Base-by-base conservation (phyloP, 2,329 filamentous ascomycete species). In the Fusarium austroafricanum region DNA sequence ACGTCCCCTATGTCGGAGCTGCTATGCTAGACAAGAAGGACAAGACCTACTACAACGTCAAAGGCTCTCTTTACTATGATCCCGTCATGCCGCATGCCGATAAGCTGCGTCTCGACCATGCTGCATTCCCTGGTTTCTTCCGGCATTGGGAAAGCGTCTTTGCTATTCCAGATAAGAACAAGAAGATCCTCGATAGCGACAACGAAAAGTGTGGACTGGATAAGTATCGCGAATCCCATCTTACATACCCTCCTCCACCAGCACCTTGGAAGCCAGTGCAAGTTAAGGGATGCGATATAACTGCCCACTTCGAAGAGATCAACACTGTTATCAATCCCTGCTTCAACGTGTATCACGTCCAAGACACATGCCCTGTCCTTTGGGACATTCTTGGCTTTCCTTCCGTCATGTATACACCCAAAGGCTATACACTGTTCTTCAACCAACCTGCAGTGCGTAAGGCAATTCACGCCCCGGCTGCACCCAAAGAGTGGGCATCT, bases 91-190 rank as follows among this genome's bases (percentile, higher is more conserved):
- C 60, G 2, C 56, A 63, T 29, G 43, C 49, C 5, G 58, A 57
- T 2, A 46, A 63, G 10, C 21, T 63, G 0, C 50, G 2, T 12
- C 58, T 63, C 0, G 60, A 63, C 2, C 38, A 63, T 9, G 60
- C 60, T 15, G 60, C 60, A 0, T 63, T 63, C 10, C 60, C 60
- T 0, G 60, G 28, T 0, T 63, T 63, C 9, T 63, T 63, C 0
- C 37, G 58, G 0, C 60, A 63, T 20, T 63, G 60, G 60, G 60
- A 63, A 7, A 63, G 60, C 7, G 58, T 63, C 5, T 63, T 63
- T 35, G 60, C 49, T 1, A 63, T 63, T 18, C 60, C 60, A 2
- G 26, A 63, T 14, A 63, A 57, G 21, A 63, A 63, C 1, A 63
- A 63, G 43, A 63, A 63, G 26, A 63, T 63, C 4, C 60, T 63